Evolutionary conservation across 306 rosid genomes (phyloP), one percentile per base, ranked within the genome.

Genomic region (Hippophae rhamnoides): DNA sequence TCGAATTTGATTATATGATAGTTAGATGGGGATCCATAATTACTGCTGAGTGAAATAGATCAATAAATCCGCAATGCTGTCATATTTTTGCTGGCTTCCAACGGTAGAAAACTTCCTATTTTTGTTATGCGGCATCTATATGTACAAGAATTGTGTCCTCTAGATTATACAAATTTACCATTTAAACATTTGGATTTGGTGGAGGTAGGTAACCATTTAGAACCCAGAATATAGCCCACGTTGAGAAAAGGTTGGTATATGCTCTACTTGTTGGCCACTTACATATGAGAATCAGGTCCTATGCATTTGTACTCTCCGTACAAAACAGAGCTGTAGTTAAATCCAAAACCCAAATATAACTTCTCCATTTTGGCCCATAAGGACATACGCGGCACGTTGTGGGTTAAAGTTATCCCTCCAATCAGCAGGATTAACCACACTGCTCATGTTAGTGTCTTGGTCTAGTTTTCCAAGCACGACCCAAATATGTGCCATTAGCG

Each of bases 141-240:
- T 31, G 3, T 31, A 31, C 38, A 31, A 5, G 38, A 31, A 31
- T 31, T 31, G 38, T 31, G 38, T 2, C 38, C 38, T 31, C 4
- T 31, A 31, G 38, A 31, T 31, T 31, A 2, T 31, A 31, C 38
- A 31, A 31, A 31, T 31, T 31, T 31, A 1, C 38, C 38, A 1
- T 31, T 8, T 52, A 0, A 6, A 63, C 9, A 7, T 58, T 41
- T 2, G 66, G 71, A 44, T 11, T 63, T 47, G 86, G 82, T 10
- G 81, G 81, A 74, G 92, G 92, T 26, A 81, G 85, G 85, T 55
- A 84, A 6, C 87, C 85, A 84, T 14, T 52, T 57, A n/a, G 85
- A 71, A 43, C 53, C 87, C 47, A 79, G 31, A 69, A 84, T 64
- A 49, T 43, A 56, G 48, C 23, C 71, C 5, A 84, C 76, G 4